Percentiles rank a stretch among this genome's conserved stretches.
phyloP scores from a whole-genome alignment of 1,139 yeast species.

The Nakaseomyces bracarensis region DNA sequence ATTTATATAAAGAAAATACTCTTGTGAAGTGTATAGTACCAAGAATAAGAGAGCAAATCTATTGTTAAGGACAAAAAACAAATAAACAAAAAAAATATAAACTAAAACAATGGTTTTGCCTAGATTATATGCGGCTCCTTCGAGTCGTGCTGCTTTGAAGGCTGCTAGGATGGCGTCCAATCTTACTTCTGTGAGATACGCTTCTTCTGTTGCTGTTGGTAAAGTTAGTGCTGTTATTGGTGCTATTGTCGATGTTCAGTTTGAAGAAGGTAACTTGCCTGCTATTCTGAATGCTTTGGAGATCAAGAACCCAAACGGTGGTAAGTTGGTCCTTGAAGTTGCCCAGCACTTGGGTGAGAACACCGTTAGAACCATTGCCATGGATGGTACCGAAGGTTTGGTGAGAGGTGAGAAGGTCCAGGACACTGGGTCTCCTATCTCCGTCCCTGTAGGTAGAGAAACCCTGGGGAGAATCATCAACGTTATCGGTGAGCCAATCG shows the following conservation, averaged over 20 bases:
- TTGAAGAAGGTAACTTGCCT: constrained; percentile 95
- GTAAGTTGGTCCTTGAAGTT: constrained; percentile 86
- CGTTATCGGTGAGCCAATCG: constrained; percentile 99
- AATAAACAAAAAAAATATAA: constrained; percentile 5
- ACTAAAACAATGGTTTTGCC: constrained; percentile 56
- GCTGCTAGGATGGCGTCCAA: constrained; percentile 74
- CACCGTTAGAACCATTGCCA: constrained; percentile 99
- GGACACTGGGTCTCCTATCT: constrained; percentile 97
- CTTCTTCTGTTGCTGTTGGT: constrained; percentile 72
- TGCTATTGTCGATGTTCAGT: constrained; percentile 99
- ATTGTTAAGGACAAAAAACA: constrained; percentile 2
- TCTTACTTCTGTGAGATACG: constrained; percentile 46
- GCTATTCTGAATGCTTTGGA: constrained; percentile 95
- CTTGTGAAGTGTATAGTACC: too few relatives aligned
- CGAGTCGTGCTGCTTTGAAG: constrained; percentile 74
- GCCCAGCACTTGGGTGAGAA: constrained; percentile 99
- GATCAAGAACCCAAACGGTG: constrained; percentile 56
- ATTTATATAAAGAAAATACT: too few relatives aligned
- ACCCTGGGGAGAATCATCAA: constrained; percentile 97
- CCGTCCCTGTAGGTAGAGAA: constrained; percentile 98
- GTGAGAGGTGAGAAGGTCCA: constrained; percentile 90
- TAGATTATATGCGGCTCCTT: constrained; percentile 83
- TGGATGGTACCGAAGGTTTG: constrained; percentile 99
- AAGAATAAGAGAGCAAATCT: too few relatives aligned
- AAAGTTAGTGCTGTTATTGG: constrained; percentile 97